Conservation (phyloP, 345 rosid genomes). For the Rhodamnia argentea region DNA sequence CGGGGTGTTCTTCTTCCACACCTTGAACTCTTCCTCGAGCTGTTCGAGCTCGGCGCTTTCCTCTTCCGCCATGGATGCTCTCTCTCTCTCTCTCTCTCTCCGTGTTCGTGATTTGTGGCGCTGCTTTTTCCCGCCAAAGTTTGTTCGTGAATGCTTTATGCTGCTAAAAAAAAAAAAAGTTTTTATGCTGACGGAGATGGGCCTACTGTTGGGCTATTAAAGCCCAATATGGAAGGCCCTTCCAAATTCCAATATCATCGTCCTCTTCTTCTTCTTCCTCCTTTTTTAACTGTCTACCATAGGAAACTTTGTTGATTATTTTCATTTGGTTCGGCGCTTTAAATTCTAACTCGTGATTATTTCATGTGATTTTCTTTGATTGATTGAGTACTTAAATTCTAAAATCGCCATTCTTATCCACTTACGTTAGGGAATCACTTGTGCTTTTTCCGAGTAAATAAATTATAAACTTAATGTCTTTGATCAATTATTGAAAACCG, state of each 20-base stretch:
- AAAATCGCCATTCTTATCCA: too few species aligned
- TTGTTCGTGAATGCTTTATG: not conserved
- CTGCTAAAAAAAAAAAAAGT: not conserved
- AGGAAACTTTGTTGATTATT: not conserved
- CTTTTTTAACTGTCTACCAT: not conserved
- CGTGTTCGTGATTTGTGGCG: not conserved
- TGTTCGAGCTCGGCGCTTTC: slow-evolving; percentile 29
- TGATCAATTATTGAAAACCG: not conserved
- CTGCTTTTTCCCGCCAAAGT: not conserved
- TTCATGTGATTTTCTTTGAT: not conserved
- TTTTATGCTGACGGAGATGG: not conserved
- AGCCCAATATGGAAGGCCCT: not conserved
- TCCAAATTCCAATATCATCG: not conserved
- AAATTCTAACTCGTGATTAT: not conserved
- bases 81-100: not conserved
- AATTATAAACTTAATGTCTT: fast-evolving
- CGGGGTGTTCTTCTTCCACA: slow-evolving; percentile 93
- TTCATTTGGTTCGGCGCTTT: fast-evolving
- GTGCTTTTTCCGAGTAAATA: not conserved
- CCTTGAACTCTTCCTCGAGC: slow-evolving; percentile 71
- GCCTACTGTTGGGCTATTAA: not conserved
- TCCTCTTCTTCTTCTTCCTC: not conserved
- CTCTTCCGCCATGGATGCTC: slow-evolving; percentile 31
- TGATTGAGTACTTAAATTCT: too few species aligned
- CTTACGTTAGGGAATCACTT: not conserved